phyloP scores from a whole-genome alignment of 495 filamentous ascomycete species.

The Hypoxylon rickii region DNA sequence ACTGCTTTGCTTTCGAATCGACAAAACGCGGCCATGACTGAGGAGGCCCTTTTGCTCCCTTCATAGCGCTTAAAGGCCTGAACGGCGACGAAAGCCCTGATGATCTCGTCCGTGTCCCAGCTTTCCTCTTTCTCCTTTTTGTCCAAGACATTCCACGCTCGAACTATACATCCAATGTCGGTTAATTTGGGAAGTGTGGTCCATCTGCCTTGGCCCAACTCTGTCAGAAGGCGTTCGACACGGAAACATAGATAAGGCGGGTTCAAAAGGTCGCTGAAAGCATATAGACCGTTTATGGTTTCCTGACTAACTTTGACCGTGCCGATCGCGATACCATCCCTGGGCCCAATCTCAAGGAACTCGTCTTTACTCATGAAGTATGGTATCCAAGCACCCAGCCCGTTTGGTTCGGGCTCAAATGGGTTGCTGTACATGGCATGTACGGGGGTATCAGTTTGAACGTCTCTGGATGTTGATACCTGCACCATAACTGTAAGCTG shows the following conservation, averaged over 20 bases:
- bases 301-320: no score
- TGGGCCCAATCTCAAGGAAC: no score
- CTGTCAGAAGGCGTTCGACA: neutral
- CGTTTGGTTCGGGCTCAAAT: neutral
- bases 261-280: conserved; percentile 1
- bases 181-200: no score
- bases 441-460: neutral
- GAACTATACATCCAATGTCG: no score
- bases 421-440: neutral
- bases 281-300: no score
- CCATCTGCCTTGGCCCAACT: no score
- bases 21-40: neutral
- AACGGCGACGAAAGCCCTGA: neutral
- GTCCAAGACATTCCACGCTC: no score
- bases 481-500: no score
- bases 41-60: neutral
- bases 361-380: conserved; percentile 2
- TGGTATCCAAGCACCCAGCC: neutral
- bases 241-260: conserved; percentile 9
- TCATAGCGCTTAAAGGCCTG: neutral
- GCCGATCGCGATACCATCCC: neutral
- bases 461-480: no score
- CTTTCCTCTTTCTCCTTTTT: no score
- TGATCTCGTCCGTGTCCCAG: neutral
- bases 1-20: no score